These are phyloP conservation scores for Pseudogymnoascus destructans DNA, from an alignment of 2,329 filamentous ascomycete species.

Conservation along the genomic window DNA sequence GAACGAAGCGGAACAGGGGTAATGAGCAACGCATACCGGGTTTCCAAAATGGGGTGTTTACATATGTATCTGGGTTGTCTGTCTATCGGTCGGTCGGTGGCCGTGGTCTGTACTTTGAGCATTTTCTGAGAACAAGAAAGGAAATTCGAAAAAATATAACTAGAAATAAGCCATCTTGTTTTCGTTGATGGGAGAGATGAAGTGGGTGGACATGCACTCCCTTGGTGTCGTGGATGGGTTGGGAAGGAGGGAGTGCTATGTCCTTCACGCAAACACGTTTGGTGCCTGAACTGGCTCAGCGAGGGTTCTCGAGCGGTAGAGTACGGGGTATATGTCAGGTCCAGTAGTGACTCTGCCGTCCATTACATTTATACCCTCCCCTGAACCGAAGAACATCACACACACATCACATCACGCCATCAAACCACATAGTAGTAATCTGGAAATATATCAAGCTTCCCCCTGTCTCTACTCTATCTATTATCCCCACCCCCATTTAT, in stretches of 20 bases:
- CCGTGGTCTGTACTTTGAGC: neutral
- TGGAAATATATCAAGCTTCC: neutral
- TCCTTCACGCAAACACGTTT: too few species aligned
- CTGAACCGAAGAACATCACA: neutral
- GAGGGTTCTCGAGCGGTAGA: too few species aligned
- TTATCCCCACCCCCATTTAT: neutral
- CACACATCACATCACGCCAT: neutral
- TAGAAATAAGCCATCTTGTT: neutral
- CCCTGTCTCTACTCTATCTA: neutral
- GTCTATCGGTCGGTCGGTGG: neutral
- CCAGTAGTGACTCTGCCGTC: neutral
- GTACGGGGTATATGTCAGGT: neutral
- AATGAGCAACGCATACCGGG: constrained; percentile 2
- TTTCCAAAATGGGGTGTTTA: neutral
- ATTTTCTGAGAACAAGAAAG: too few species aligned
- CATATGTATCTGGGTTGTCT: neutral
- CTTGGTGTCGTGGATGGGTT: neutral
- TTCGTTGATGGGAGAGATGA: too few species aligned
- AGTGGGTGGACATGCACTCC: neutral
- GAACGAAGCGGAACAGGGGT: neutral
- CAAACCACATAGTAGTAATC: neutral
- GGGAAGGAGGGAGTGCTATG: too few species aligned
- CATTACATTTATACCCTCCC: too few species aligned
- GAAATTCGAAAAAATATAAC: neutral
- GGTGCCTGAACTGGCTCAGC: too few species aligned